Evolutionary conservation across 441 rosid genomes (phyloP), one percentile per base, ranked within the genome.

Genomic region (Brassica balearica): DNA sequence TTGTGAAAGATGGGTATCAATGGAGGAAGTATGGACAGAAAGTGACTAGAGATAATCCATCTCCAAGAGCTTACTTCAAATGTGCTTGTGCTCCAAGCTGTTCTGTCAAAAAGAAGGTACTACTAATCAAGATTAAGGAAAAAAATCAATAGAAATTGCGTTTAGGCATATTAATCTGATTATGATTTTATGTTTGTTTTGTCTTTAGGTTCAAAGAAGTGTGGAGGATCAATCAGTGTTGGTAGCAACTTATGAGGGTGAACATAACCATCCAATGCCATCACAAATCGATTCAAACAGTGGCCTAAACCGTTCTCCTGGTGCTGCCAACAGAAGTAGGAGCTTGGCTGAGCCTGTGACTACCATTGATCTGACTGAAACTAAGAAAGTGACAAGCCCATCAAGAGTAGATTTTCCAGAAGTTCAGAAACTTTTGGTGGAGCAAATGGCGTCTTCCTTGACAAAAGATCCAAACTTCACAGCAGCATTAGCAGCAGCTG

Each of bases 211-310:
- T 66, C 99, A 96, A 68, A 89, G 97, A 86, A 96, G 95, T 66
- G 86, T 84, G 1, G 98, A 96, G 22, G 99, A 96, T 20, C 99
- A 91, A 69, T 87, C 93, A 0, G 84, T 96, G 5, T 56, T 96
- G 53, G 96, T 96, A 15, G 99, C 99, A 8, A 96, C 99, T 3
- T 96, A 96, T 46, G 99, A 96, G 80, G 99, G 99, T 12, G 99
- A 94, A 80, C 99, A 96, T 84, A 96, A 92, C 82, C 99, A 96
- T 85, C 92, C 94, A 36, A 85, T 81, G 76, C 93, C 93, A 0
- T 80, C 91, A n/a, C 92, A 87, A 55, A 68, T 78, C 74, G 97
- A 91, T 20, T 81, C 91, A 69, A 77, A 87, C 69, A 73, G 84
- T 1, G 84, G 88, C 19, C 68, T 88, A 25, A 89, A 73, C 83